A percentile compares a stretch with the other conserved stretches of the same genome.
phyloP scores from a whole-genome alignment of 768 basidiomycete species.

The Boletus pseudopeckii region DNA sequence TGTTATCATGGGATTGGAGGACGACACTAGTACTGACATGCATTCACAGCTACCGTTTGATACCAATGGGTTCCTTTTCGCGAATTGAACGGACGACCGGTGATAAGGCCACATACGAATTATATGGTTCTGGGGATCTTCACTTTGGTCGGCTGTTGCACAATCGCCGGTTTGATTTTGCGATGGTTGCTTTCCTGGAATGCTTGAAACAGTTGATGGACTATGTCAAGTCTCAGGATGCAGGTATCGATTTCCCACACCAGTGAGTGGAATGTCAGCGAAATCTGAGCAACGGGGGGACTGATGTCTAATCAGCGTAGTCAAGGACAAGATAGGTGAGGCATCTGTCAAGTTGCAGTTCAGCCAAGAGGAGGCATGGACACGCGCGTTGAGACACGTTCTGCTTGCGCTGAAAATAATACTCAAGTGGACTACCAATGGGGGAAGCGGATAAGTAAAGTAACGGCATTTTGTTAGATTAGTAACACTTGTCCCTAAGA shows the following conservation, averaged over 20 bases:
- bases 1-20: constrained; percentile 20
- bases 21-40: constrained; percentile 13
- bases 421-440: constrained; percentile 82
- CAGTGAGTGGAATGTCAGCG: constrained; percentile 55
- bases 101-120: constrained; percentile 82
- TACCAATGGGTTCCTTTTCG: constrained; percentile 95
- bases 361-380: constrained; percentile 95
- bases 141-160: constrained; percentile 86
- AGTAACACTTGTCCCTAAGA: too few species aligned
- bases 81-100: constrained; percentile 80
- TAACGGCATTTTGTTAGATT: too few species aligned
- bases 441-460: constrained; percentile 45
- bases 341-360: constrained; percentile 93
- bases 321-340: constrained; percentile 94
- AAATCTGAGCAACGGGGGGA: not conserved
- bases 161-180: constrained; percentile 93
- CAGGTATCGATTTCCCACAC: constrained; percentile 75
- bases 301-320: constrained; percentile 49
- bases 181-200: constrained; percentile 95
- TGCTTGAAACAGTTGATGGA: constrained; percentile 92
- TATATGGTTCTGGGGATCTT: constrained; percentile 93
- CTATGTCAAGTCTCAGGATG: constrained; percentile 71
- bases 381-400: constrained; percentile 87
- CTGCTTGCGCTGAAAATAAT: constrained; percentile 85
- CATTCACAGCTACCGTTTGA: constrained; percentile 69